Evolutionary conservation across 2,329 filamentous ascomycete genomes (phyloP).

Genomic region (Raffaelea arxii): DNA sequence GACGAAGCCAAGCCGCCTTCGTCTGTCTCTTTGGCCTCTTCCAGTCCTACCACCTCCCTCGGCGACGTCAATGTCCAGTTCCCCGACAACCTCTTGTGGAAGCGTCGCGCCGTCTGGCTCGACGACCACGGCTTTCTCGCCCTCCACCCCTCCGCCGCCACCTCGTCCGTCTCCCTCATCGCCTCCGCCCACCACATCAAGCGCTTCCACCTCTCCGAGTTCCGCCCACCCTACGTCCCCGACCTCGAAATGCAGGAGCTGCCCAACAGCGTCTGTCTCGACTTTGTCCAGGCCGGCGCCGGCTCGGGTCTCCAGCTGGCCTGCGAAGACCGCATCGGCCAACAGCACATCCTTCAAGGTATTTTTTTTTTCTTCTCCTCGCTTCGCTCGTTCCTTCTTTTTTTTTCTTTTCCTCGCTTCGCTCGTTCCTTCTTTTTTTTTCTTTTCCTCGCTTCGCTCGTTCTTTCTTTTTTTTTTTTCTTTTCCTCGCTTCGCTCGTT

Average conservation of each 20-base stretch:
- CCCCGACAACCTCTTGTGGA: constrained; percentile 93
- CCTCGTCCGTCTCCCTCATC: constrained; percentile 32
- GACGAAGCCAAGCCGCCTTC: constrained; percentile 20
- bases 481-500: too few relatives aligned
- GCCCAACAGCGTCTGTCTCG: constrained; percentile 66
- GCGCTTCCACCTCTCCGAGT: constrained; percentile 78
- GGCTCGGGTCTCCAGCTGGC: constrained; percentile 54
- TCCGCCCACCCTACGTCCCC: constrained; percentile 68
- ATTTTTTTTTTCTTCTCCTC: constrained; percentile 20
- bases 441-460: too few relatives aligned
- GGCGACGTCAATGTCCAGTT: constrained; percentile 96
- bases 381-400: too few relatives aligned
- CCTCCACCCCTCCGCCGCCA: constrained; percentile 58
- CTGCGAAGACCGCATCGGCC: constrained; percentile 51
- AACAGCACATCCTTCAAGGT: constrained; percentile 45
- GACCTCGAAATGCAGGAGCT: constrained; percentile 90
- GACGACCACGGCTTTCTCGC: constrained; percentile 78
- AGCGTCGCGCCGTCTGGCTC: constrained; percentile 78
- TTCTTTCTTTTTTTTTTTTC: too few relatives aligned
- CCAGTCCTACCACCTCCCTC: constrained; percentile 43
- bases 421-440: too few relatives aligned
- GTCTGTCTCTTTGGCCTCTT: constrained; percentile 5
- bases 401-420: too few relatives aligned
- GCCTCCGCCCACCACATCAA: constrained; percentile 46
- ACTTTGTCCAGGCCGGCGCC: constrained; percentile 51